Conservation (phyloP, 352 stramenopile genomes). For the Salisapilia sapeloensis region DNA sequence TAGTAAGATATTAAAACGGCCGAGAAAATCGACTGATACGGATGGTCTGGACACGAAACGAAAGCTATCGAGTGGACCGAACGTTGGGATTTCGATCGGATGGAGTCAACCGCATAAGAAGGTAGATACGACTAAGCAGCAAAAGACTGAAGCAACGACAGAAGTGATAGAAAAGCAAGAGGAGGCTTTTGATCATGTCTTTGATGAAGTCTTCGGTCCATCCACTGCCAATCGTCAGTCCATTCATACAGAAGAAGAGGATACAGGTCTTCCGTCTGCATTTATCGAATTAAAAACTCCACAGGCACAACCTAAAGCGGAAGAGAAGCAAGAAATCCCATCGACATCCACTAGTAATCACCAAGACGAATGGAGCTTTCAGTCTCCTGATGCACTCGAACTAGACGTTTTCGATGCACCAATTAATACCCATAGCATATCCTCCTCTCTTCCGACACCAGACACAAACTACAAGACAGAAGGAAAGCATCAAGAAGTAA, state of each 20-base stretch:
- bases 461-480: not conserved
- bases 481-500: constrained; percentile 14
- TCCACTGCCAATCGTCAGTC: too few relatives aligned
- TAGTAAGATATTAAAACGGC: too few relatives aligned
- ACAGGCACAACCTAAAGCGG: constrained; percentile 1
- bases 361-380: constrained; percentile 5
- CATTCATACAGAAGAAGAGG: too few relatives aligned
- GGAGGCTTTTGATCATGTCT: constrained; percentile 27
- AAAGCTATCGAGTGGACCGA: too few relatives aligned
- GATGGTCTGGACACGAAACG: too few relatives aligned
- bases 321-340: not conserved
- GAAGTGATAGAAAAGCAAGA: constrained; percentile 5
- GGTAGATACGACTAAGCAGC: too few relatives aligned
- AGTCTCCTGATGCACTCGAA: constrained; percentile 2
- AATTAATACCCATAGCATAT: too few relatives aligned
- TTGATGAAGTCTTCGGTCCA: constrained; percentile 31
- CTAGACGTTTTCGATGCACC: constrained; percentile 5
- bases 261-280: too few relatives aligned
- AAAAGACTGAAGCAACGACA: not conserved
- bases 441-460: too few relatives aligned
- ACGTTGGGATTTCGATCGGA: too few relatives aligned
- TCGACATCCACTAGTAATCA: not conserved
- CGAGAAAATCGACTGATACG: too few relatives aligned
- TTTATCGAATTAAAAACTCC: not conserved
- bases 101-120: too few relatives aligned